Conservation (phyloP, 108 stramenopile genomes). For the Tribonema minus region DNA sequence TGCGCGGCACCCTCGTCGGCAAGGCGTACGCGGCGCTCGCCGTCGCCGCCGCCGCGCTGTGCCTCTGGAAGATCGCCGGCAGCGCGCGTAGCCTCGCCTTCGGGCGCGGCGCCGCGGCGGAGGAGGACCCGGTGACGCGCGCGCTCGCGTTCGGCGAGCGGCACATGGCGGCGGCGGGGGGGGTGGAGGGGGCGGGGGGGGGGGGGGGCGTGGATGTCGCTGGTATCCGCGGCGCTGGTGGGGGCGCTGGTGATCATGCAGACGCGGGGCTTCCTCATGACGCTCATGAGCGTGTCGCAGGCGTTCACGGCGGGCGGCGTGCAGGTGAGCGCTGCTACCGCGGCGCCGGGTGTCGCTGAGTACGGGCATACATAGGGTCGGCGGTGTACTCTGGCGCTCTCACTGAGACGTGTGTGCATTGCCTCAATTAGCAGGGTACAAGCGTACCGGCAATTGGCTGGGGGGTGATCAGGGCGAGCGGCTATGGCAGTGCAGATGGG, state of each 20-base stretch:
- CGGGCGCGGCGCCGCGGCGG: neutral
- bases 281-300: conserved; percentile 8
- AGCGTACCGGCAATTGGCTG: no score
- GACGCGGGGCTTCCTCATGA: conserved; percentile 19
- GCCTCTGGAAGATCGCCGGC: neutral
- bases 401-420: neutral
- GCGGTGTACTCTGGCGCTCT: neutral
- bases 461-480: no score
- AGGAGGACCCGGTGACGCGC: neutral
- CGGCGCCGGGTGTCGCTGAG: no score
- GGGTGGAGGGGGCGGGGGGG: neutral
- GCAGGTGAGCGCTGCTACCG: no score
- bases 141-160: neutral
- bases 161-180: neutral
- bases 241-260: conserved; percentile 29
- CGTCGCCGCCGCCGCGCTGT: neutral
- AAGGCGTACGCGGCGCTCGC: neutral
- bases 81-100: neutral
- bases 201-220: neutral
- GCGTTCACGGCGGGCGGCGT: neutral
- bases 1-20: neutral
- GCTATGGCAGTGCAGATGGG: no score
- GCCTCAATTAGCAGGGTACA: no score
- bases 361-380: no score
- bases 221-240: neutral